phyloP scores from a whole-genome alignment of 2,329 filamentous ascomycete genomes.

The Diaporthe sp. region DNA sequence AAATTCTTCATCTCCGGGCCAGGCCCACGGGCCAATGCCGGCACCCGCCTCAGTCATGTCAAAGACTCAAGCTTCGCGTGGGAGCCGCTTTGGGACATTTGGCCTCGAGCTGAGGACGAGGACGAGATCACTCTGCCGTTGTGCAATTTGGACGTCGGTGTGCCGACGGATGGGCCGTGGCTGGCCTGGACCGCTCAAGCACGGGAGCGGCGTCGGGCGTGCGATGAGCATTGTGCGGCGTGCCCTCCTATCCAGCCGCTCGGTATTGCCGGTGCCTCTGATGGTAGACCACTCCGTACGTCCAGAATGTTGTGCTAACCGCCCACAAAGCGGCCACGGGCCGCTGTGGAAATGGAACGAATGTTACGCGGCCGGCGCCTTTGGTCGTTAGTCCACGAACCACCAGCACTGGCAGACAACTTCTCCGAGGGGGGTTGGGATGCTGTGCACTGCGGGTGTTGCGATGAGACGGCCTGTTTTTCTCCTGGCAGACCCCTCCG shows the following conservation, averaged over 20 bases:
- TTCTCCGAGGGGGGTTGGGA: background rate
- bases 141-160: conserved; percentile 16
- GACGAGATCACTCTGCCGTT: conserved; percentile 3
- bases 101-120: conserved; percentile 14
- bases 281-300: background rate
- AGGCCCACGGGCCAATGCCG: conserved; percentile 36
- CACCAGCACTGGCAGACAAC: background rate
- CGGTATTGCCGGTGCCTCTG: conserved; percentile 21
- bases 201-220: conserved; percentile 30
- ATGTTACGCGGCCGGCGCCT: background rate
- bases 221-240: conserved; percentile 24
- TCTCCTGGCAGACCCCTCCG: conserved; percentile 10
- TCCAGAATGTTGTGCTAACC: background rate
- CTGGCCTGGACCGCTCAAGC: conserved; percentile 21
- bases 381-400: background rate
- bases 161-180: conserved; percentile 16
- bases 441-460: background rate
- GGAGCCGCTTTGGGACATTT: conserved; percentile 17
- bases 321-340: background rate
- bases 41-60: conserved; percentile 26
- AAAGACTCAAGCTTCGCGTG: conserved; percentile 23
- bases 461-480: background rate
- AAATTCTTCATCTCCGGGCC: conserved; percentile 40
- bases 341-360: background rate
- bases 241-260: conserved; percentile 11